Base-by-base conservation (phyloP, 768 basidiomycete species). In the Phylloporus sp. region DNA sequence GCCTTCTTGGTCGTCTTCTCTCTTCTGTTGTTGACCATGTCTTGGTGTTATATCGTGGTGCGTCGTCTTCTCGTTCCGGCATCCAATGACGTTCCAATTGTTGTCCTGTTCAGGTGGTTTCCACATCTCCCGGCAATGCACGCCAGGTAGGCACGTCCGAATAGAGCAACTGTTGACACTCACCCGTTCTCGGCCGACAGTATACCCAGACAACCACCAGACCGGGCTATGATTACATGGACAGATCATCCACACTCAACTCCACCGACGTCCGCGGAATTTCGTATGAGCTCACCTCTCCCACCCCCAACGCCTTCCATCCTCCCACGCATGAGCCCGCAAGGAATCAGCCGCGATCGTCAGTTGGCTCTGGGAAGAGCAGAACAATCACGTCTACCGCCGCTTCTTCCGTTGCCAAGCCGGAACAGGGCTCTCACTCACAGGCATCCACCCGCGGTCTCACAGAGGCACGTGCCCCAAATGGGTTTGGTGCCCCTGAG, bases 21-120 rank as follows among this genome's bases (percentile, higher is more conserved):
- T 29, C 47, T 86, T 5, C 58, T 94, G 18, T 78, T 78, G 37
- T 52, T 82, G n/a, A 78, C 90, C 77, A 75, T 81, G 73, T 35
- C 83, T 0, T 92, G 90, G 90, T 76, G 82, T 13, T 95, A 94
- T 67, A 45, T 76, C 18, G 80, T 78, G 76, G 90, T 89, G 45
- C 41, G 76, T 62, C 5, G 22, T 32, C 22, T 44, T 38, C 37
- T 27, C 24, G 11, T 22, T 34, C 23, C 38, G 41, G 15, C 26
- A 9, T 33, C 38, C 11, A 23, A n/a, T 34, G 31, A 13, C n/a
- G 11, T 27, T 27, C n/a, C 18, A 22, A 41, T 40, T 24, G 37
- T 43, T 27, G 18, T 17, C 7, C 36, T 34, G 20, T n/a, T 38
- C 54, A 89, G 86, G 75, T 82, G 32, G 65, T 86, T 8, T 49